phyloP scores from a whole-genome alignment of 306 rosid genomes.

The Astragalus glycyphyllos region DNA sequence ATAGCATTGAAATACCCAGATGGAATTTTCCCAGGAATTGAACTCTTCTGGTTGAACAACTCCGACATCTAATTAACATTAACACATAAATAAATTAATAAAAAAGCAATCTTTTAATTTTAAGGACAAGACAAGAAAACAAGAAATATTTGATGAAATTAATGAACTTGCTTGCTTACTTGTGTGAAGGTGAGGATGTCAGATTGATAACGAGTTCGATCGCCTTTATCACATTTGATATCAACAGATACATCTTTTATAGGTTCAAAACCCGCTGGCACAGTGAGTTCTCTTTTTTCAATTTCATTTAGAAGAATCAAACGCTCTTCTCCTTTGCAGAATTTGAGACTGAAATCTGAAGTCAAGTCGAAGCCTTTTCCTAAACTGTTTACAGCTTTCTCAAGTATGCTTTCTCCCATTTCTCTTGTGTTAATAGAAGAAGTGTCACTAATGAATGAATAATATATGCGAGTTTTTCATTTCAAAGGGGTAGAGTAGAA shows the following conservation, averaged over 20 bases:
- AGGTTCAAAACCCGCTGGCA: constrained; percentile 72
- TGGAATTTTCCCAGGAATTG: constrained; percentile 79
- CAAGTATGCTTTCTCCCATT: constrained; percentile 48
- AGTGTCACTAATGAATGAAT: background rate
- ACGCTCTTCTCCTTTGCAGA: constrained; percentile 73
- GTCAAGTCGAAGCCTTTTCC: constrained; percentile 95
- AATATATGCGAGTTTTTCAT: constrained; percentile 12
- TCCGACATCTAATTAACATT: constrained; percentile 73
- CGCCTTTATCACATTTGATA: constrained; percentile 90
- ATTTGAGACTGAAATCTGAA: constrained; percentile 82
- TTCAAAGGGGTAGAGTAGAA: constrained; percentile 1
- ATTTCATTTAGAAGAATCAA: constrained; percentile 63
- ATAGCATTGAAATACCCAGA: constrained; percentile 70
- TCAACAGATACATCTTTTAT: constrained; percentile 61
- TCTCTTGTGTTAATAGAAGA: background rate
- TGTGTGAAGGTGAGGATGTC: constrained; percentile 74
- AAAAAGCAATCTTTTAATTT: too few species aligned
- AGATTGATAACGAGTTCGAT: constrained; percentile 70
- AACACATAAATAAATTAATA: background rate
- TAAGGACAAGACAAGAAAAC: background rate
- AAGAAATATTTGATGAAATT: constrained; percentile 8
- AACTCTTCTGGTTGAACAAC: constrained; percentile 59
- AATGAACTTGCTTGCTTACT: constrained; percentile 37
- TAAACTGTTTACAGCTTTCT: constrained; percentile 62
- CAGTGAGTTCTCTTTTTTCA: constrained; percentile 43